Evolutionary conservation across 202 grass and related monocot genomes (phyloP), one percentile per base, ranked within the genome.

Genomic region (Panicum virgatum): DNA sequence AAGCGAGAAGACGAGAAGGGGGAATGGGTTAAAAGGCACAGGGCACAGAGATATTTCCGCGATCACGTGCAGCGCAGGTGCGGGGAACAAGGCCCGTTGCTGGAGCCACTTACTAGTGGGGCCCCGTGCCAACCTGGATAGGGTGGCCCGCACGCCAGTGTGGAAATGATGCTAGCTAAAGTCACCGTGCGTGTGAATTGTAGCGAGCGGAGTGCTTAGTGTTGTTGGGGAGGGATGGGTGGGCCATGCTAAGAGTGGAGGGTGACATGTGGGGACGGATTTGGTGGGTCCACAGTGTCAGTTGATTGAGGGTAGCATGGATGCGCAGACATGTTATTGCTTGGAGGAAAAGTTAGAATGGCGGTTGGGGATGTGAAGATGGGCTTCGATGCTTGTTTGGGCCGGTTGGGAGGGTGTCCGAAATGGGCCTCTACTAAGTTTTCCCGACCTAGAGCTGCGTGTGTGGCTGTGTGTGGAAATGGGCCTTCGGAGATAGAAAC

Each of bases 61-160:
- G 47, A 29, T 50, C 59, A 72, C 57, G 47, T 51, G 58, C n/a
- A 0, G 4, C 5, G 43, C 64, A 22, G 1, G 34, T 66, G 62
- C 62, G 45, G 40, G 15, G 5, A 1, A 10, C 40, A 18, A 9
- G 10, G 1, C 42, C 0, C 12, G 0, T 32, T 11, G 0, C 8
- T 9, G 9, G 1, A 0, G 26, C 5, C 0, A 2, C 69, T 68
- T 42, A 44, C 86, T 0, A 0, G 81, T 84, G 52, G 81, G 64
- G 25, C 2, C 68, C 0, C 0, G 0, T 0, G 0, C 6, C 1
- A 0, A 0, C 0, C 5, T 3, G 4, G 0, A 0, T 0, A 0
- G 0, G 0, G 0, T 0, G 62, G 20, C 36, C 82, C 12, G 0
- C 1, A 0, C 2, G 77, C 30, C 44, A 11, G 77, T 52, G 4